These are phyloP conservation scores for Prinsepia uniflora DNA, from an alignment of 306 rosid species.

Conservation along the genomic window DNA sequence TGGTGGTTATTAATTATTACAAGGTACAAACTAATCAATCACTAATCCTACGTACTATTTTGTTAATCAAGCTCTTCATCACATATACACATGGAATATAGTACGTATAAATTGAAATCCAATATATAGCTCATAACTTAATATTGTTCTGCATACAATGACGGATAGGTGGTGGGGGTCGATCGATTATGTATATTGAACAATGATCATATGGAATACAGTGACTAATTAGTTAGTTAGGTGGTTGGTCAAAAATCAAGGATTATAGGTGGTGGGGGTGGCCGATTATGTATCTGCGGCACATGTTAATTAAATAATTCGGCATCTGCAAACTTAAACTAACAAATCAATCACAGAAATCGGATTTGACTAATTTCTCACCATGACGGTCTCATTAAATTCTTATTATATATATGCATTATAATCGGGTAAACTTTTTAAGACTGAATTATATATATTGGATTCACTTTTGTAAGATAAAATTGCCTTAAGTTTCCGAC, in stretches of 20 bases:
- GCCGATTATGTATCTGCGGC: constrained; percentile 21
- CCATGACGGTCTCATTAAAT: constrained; percentile 27
- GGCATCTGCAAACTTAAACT: not conserved
- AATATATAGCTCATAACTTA: too few relatives aligned
- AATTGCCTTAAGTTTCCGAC: too few relatives aligned
- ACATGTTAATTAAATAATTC: constrained; percentile 20
- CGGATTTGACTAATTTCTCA: constrained; percentile 23
- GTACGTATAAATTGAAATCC: too few relatives aligned
- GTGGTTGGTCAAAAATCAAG: constrained; percentile 19
- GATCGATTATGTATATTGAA: too few relatives aligned
- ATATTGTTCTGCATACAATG: too few relatives aligned
- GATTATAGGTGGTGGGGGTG: constrained; percentile 21
- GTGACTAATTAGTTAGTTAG: not conserved
- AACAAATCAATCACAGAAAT: too few relatives aligned
- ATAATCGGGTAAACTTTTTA: too few relatives aligned
- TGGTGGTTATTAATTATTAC: accelerated
- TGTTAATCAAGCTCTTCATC: not conserved
- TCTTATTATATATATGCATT: not conserved
- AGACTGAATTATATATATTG: too few relatives aligned
- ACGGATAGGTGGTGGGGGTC: too few relatives aligned
- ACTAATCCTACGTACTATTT: not conserved
- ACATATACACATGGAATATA: too few relatives aligned
- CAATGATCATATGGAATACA: constrained; percentile 18
- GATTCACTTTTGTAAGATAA: too few relatives aligned
- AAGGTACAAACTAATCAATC: not conserved